A percentile compares a stretch with the other conserved stretches of the same genome.
These are phyloP conservation scores for Tillandsia leiboldiana DNA, from an alignment of 176 grass and related monocot genomes.

Conservation along the genomic window DNA sequence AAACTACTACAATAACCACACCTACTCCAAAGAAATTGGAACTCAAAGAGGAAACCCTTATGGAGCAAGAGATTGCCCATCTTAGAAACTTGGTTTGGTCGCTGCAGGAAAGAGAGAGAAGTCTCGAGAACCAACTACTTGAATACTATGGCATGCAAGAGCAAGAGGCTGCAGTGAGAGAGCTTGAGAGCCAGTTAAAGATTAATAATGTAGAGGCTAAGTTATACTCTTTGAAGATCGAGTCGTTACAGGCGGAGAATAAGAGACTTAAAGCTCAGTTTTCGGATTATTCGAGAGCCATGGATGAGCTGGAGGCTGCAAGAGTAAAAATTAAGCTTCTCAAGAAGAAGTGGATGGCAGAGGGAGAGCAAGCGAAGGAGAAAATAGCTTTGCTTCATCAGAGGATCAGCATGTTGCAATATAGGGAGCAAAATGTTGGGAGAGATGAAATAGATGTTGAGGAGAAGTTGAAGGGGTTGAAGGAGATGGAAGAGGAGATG, in stretches of 20 bases:
- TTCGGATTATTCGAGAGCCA: constrained; percentile 32
- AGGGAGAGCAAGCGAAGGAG: constrained; percentile 47
- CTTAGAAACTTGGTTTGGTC: constrained; percentile 72
- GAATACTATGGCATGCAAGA: constrained; percentile 62
- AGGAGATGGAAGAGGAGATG: constrained; percentile 43
- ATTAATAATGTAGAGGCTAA: constrained; percentile 67
- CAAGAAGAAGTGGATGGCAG: constrained; percentile 38
- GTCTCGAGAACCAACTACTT: constrained; percentile 56
- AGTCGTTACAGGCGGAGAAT: constrained; percentile 76
- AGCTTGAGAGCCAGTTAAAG: constrained; percentile 82
- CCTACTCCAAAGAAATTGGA: constrained; percentile 13
- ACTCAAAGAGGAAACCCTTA: constrained; percentile 32
- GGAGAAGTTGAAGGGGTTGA: constrained; percentile 36
- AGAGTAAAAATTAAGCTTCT: constrained; percentile 51
- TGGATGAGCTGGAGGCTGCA: constrained; percentile 47
- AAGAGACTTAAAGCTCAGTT: constrained; percentile 44
- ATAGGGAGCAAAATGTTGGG: constrained; percentile 23
- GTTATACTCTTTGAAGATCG: constrained; percentile 63
- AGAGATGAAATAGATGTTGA: constrained; percentile 27
- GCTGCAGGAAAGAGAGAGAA: constrained; percentile 71
- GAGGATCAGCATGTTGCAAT: constrained; percentile 26
- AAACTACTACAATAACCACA: constrained; percentile 6
- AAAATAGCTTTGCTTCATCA: constrained; percentile 42
- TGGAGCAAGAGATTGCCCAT: constrained; percentile 49
- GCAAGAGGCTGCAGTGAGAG: constrained; percentile 47